phyloP scores from a whole-genome alignment of 169 alveolate genomes.

The Eimeria brunetti region DNA sequence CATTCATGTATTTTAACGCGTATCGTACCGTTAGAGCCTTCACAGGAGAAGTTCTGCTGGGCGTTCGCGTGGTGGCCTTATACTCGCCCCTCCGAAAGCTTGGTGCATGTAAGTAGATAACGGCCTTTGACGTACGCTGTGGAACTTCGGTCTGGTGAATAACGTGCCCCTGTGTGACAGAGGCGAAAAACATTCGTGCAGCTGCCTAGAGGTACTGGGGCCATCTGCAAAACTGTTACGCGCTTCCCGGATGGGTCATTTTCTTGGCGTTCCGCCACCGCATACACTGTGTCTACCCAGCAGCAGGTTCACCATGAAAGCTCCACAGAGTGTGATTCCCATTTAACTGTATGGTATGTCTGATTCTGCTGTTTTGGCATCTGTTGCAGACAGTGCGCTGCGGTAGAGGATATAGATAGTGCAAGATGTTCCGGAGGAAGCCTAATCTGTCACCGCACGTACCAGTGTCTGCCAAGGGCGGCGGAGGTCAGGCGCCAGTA shows the following conservation, averaged over 20 bases:
- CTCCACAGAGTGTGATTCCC: not conserved
- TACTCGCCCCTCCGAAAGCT: too few relatives aligned
- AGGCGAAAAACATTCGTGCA: not conserved
- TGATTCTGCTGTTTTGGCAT: not conserved
- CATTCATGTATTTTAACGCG: too few relatives aligned
- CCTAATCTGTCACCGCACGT: too few relatives aligned
- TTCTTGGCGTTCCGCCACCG: too few relatives aligned
- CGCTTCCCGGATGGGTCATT: not conserved
- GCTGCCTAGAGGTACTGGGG: not conserved
- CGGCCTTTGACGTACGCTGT: not conserved
- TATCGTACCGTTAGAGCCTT: too few relatives aligned
- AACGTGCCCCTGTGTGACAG: not conserved
- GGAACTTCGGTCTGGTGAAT: not conserved
- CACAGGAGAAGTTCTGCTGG: too few relatives aligned
- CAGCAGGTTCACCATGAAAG: not conserved
- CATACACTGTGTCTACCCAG: not conserved
- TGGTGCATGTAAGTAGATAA: too few relatives aligned
- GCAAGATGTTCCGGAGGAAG: too few relatives aligned
- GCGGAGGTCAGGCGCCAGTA: not conserved
- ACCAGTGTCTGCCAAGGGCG: not conserved
- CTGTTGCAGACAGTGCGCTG: not conserved
- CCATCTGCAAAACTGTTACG: not conserved
- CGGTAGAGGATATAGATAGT: too few relatives aligned
- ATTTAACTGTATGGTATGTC: not conserved
- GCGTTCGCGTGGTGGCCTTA: too few relatives aligned